Evolutionary conservation across 2,329 filamentous ascomycete genomes (phyloP), one percentile per base, ranked within the genome.

Genomic region (Aureobasidium namibiae): DNA sequence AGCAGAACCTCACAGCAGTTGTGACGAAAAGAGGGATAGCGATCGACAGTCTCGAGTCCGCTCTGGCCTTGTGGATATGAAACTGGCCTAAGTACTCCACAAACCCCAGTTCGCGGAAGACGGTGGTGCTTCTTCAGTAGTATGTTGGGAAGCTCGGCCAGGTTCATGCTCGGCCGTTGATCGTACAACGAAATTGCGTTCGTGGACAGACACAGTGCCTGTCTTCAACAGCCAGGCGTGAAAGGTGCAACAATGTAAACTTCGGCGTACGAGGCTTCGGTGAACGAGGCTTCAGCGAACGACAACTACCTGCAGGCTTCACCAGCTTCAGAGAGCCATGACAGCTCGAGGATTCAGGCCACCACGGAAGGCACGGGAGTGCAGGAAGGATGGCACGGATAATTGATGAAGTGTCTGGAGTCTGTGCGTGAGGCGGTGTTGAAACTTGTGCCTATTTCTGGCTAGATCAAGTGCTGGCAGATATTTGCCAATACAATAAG

Each of bases 401-500:
- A 29, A 13, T 45, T 34, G 7, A n/a, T 56, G 44, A 10, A 18
- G n/a, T 36, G 23, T 36, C 21, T 14, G 8, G 11, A 23, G 52
- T 45, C 52, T 45, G 52, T 56, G 52, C 52, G n/a, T 44, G 39
- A 34, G 52, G 52, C 52, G 52, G 52, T 56, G 52, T 56, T 56
- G 39, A 56, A 56, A 45, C 39, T 21, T 18, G 52, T 24, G 26
- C 50, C 50, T 54, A 54, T 42, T 54, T 54, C 24, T 42, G 50
- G 50, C 16, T 42, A 54, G 38, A 24, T 41, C 50, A 3, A 23
- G 16, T 31, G n/a, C 24, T 42, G 36, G 23, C 50, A 54, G 50
- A 54, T n/a, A 54, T 54, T 54, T 54, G 50, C 50, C 50, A 54
- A 54, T 54, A 23, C 38, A 18, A 24, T n/a, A n/a, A 39, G 26